These are phyloP conservation scores for Septoria petroselini DNA, from an alignment of 2,329 filamentous ascomycete species.

Conservation along the genomic window DNA sequence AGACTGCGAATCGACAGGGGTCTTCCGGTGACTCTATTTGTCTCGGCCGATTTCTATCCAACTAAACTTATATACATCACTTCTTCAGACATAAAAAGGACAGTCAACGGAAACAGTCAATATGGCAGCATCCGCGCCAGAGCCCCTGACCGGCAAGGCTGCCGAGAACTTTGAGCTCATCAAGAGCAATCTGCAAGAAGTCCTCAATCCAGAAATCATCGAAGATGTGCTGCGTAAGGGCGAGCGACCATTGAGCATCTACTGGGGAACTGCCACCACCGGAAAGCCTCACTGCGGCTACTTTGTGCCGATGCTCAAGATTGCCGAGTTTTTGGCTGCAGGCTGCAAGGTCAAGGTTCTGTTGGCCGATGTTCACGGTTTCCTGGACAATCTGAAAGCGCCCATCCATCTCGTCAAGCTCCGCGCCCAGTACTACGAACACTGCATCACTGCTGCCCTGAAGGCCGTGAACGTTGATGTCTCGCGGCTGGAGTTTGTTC, in stretches of 20 bases:
- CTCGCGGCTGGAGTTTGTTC: slow-evolving; percentile 75
- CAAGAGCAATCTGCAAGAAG: slow-evolving; percentile 69
- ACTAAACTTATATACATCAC: too few species aligned
- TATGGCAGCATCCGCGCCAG: slow-evolving; percentile 3
- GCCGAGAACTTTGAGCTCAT: slow-evolving; percentile 72
- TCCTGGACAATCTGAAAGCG: slow-evolving; percentile 59
- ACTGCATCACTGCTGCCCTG: slow-evolving; percentile 70
- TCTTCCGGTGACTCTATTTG: too few species aligned
- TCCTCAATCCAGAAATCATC: slow-evolving; percentile 80
- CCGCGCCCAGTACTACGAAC: slow-evolving; percentile 79
- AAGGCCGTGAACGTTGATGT: slow-evolving; percentile 75
- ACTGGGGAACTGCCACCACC: slow-evolving; percentile 86
- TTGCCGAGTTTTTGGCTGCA: slow-evolving; percentile 80
- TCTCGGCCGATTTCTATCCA: too few species aligned
- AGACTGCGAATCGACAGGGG: too few species aligned
- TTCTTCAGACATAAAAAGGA: too few species aligned
- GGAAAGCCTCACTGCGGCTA: slow-evolving; percentile 88
- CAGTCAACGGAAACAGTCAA: not conserved
- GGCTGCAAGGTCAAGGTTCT: slow-evolving; percentile 64
- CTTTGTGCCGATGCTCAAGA: slow-evolving; percentile 83
- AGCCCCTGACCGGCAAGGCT: slow-evolving; percentile 19
- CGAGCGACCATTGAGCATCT: slow-evolving; percentile 71
- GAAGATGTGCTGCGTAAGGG: slow-evolving; percentile 66
- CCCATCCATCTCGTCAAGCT: slow-evolving; percentile 82
- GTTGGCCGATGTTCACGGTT: slow-evolving; percentile 57